These are phyloP conservation scores for Amanita jacksonii DNA, from an alignment of 768 basidiomycete genomes.

Conservation along the genomic window DNA sequence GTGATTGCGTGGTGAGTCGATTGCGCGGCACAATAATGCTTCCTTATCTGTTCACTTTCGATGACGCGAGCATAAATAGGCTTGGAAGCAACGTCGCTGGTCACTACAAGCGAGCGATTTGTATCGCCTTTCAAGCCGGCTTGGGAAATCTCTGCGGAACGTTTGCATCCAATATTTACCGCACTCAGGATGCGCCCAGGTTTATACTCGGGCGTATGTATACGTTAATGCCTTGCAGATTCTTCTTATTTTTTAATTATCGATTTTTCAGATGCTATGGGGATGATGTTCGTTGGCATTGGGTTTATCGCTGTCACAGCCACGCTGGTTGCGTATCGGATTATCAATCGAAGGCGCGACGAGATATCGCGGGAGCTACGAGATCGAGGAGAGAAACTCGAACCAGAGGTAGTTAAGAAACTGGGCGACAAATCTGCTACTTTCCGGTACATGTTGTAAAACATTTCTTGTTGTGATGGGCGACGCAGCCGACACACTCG, in stretches of 20 bases:
- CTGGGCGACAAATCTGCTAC: conserved; percentile 56
- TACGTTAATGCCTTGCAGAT: conserved; percentile 27
- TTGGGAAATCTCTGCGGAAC: conserved; percentile 59
- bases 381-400: conserved; percentile 26
- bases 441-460: conserved; percentile 45
- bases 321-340: conserved; percentile 37
- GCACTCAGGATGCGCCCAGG: conserved; percentile 47
- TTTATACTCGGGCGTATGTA: conserved; percentile 55
- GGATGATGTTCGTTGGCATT: conserved; percentile 27
- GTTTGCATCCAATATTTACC: conserved; percentile 55
- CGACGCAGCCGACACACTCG: too few species aligned
- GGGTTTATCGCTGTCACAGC: conserved; percentile 45
- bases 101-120: conserved; percentile 61
- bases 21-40: too few species aligned
- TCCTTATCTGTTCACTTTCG: background rate
- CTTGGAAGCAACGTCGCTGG: conserved; percentile 57
- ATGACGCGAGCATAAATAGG: conserved; percentile 31
- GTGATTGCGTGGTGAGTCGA: conserved; percentile 47
- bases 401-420: conserved; percentile 25
- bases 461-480: too few species aligned
- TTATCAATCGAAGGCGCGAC: conserved; percentile 49
- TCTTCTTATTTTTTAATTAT: conserved; percentile 46
- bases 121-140: conserved; percentile 61
- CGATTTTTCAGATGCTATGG: background rate
- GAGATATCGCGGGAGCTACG: conserved; percentile 17